Evolutionary conservation across 345 rosid genomes (phyloP).

Genomic region (Dimocarpus longan): DNA sequence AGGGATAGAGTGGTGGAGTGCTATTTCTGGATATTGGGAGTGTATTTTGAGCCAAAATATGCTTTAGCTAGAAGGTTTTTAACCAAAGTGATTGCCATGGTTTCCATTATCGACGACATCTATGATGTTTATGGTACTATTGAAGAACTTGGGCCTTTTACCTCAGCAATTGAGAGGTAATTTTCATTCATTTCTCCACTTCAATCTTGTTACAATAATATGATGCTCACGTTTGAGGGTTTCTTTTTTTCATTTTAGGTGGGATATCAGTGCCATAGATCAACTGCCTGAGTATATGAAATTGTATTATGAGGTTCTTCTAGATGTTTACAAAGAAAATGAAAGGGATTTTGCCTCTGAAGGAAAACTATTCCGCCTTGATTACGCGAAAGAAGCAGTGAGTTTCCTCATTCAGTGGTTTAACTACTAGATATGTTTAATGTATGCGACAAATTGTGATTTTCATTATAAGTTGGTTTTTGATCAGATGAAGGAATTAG

Average conservation of each 20-base stretch:
- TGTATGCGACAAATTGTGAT: no score
- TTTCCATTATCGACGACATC: conserved; percentile 19
- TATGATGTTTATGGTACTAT: conserved; percentile 35
- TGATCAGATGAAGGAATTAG: conserved; percentile 28
- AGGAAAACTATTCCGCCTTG: conserved; percentile 23
- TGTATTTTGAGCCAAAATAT: conserved; percentile 23
- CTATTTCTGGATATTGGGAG: conserved; percentile 8
- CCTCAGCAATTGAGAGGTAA: conserved; percentile 30
- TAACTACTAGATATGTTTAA: no score
- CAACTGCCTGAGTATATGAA: conserved; percentile 19
- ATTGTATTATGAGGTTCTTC: conserved; percentile 28
- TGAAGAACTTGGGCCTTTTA: conserved; percentile 33
- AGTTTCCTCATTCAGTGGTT: not conserved
- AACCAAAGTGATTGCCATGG: conserved; percentile 25
- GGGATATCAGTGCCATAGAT: conserved; percentile 3
- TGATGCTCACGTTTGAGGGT: not conserved
- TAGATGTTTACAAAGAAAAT: conserved; percentile 35
- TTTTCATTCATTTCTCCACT: no score
- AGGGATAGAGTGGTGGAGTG: conserved; percentile 15
- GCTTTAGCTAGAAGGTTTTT: conserved; percentile 13
- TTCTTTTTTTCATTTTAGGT: not conserved
- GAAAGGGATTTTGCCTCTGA: conserved; percentile 19
- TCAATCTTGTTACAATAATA: no score
- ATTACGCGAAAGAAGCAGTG: conserved; percentile 38
- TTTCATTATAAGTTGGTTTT: no score